phyloP scores from a whole-genome alignment of 768 basidiomycete genomes.

The Trametes cubensis region DNA sequence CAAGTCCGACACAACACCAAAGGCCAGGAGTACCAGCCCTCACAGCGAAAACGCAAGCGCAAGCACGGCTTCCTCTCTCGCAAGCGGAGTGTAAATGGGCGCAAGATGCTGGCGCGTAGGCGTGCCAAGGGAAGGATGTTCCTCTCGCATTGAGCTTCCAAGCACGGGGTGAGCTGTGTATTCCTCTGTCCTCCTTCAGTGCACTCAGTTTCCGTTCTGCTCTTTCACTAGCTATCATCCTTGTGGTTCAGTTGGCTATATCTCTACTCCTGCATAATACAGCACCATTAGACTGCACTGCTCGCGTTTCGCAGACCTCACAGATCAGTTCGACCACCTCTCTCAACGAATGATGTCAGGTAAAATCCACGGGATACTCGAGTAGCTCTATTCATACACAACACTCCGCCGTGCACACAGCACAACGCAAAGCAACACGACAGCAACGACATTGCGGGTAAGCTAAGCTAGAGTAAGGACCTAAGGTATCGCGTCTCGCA shows the following conservation, averaged over 20 bases:
- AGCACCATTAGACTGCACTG: neutral
- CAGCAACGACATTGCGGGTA: neutral
- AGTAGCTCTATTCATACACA: neutral
- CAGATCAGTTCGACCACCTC: neutral
- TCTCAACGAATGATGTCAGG: neutral
- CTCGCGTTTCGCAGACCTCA: no score
- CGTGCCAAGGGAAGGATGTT: constrained; percentile 76
- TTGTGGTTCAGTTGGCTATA: neutral
- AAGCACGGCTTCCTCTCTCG: constrained; percentile 90
- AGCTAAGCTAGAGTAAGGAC: neutral
- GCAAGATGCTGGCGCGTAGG: constrained; percentile 72
- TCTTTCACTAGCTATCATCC: neutral
- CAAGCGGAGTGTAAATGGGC: constrained; percentile 66
- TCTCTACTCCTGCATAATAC: constrained; percentile 12
- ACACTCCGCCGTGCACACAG: neutral
- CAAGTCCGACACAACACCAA: constrained; percentile 67
- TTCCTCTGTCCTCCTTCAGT: no score
- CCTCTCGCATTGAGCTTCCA: constrained; percentile 67
- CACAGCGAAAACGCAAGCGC: constrained; percentile 88
- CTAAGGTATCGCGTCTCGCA: neutral
- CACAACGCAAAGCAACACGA: constrained; percentile 7
- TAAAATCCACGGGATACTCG: neutral
- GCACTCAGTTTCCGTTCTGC: neutral
- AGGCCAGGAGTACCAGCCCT: constrained; percentile 96
- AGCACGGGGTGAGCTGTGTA: neutral